A percentile compares a stretch with the other conserved stretches of the same genome.
Evolutionary conservation across 2,329 filamentous ascomycete genomes (phyloP).

Genomic region (Beauveria sp.): DNA sequence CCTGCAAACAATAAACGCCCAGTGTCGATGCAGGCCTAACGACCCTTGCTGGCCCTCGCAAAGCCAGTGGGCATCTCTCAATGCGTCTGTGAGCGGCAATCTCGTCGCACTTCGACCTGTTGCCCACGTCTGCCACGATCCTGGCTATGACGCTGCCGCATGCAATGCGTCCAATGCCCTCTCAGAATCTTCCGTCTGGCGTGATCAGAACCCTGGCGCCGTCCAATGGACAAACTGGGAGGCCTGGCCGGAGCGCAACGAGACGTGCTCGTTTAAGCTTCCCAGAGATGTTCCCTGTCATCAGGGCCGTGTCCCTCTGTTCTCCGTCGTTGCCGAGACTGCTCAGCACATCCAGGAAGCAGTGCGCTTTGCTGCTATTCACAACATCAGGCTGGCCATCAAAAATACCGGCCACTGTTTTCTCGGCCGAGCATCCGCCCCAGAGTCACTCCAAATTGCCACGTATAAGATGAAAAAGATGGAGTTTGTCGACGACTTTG

Average conservation of each 20-base stretch:
- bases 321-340: slow-evolving; percentile 26
- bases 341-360: slow-evolving; percentile 27
- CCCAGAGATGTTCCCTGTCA: slow-evolving; percentile 19
- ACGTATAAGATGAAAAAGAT: slow-evolving; percentile 25
- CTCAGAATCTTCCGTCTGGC: slow-evolving; percentile 27
- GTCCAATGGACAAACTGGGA: slow-evolving; percentile 32
- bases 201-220: slow-evolving; percentile 26
- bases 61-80: slow-evolving; percentile 39
- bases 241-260: slow-evolving; percentile 25
- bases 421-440: slow-evolving; percentile 24
- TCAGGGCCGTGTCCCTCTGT: slow-evolving; percentile 29
- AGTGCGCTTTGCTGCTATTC: slow-evolving; percentile 26
- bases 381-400: slow-evolving; percentile 25
- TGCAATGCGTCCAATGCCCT: slow-evolving; percentile 30
- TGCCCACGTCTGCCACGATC: slow-evolving; percentile 41
- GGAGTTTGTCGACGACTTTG: slow-evolving; percentile 20
- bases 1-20: neutral
- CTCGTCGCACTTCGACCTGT: slow-evolving; percentile 44
- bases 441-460: slow-evolving; percentile 27
- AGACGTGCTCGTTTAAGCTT: slow-evolving; percentile 28
- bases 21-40: slow-evolving; percentile 40
- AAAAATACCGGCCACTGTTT: slow-evolving; percentile 31
- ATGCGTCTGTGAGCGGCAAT: slow-evolving; percentile 39
- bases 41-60: slow-evolving; percentile 43
- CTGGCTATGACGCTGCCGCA: slow-evolving; percentile 31